phyloP scores from a whole-genome alignment of 495 filamentous ascomycete species.

The Astrothelium subdiscretum region DNA sequence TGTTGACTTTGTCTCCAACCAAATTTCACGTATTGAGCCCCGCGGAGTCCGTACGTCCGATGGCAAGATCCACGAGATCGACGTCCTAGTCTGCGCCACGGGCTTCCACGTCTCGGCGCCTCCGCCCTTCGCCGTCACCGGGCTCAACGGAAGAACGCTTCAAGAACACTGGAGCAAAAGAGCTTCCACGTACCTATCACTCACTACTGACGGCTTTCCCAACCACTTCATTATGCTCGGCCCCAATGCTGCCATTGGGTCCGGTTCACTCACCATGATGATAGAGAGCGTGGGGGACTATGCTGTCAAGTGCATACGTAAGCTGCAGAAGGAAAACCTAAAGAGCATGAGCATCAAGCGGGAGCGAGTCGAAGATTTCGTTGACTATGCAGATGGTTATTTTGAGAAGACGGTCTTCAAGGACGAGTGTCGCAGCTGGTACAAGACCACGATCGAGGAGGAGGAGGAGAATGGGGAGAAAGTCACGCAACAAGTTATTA shows the following conservation, averaged over 20 bases:
- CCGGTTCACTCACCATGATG: slow-evolving; percentile 23
- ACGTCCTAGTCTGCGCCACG: slow-evolving; percentile 27
- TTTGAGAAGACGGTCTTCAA: slow-evolving; percentile 17
- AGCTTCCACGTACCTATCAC: slow-evolving; percentile 23
- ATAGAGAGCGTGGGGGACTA: slow-evolving; percentile 23
- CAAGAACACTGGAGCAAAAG: slow-evolving; percentile 20
- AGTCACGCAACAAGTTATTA: slow-evolving; percentile 4
- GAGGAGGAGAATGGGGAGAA: not conserved
- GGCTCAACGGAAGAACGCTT: slow-evolving; percentile 14
- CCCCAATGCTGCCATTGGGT: slow-evolving; percentile 25
- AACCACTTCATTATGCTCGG: slow-evolving; percentile 28
- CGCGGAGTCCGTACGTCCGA: slow-evolving; percentile 21
- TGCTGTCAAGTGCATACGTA: slow-evolving; percentile 13
- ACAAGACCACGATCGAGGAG: slow-evolving; percentile 5
- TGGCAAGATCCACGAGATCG: slow-evolving; percentile 22
- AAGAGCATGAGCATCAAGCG: slow-evolving; percentile 16
- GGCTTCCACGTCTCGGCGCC: slow-evolving; percentile 26
- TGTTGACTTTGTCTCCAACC: slow-evolving; percentile 19
- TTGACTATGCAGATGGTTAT: slow-evolving; percentile 15
- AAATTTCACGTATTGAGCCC: slow-evolving; percentile 17
- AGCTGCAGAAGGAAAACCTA: slow-evolving; percentile 14
- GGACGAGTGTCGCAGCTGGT: slow-evolving; percentile 18
- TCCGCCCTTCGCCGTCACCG: slow-evolving; percentile 23
- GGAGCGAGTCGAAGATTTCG: slow-evolving; percentile 17
- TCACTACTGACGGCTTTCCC: slow-evolving; percentile 21